Evolutionary conservation across 2,329 filamentous ascomycete species (phyloP).

Genomic region (Trichophyton simii): DNA sequence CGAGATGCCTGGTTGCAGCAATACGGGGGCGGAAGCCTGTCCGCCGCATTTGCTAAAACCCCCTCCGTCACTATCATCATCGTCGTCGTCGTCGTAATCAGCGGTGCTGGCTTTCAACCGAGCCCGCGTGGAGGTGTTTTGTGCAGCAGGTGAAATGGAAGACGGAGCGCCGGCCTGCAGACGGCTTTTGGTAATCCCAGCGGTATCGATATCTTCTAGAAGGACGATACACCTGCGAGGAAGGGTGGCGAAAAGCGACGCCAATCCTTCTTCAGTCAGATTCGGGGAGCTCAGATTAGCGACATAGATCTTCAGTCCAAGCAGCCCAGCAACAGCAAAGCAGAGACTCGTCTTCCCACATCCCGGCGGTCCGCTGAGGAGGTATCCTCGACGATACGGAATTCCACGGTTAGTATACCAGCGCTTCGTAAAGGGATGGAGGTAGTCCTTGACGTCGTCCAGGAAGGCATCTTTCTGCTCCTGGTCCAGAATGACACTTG

Average conservation of each 20-base stretch:
- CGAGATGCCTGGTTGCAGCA: conserved; percentile 37
- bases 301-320: conserved; percentile 55
- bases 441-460: conserved; percentile 44
- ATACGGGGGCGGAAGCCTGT: background rate
- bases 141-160: background rate
- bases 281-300: conserved; percentile 49
- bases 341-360: conserved; percentile 62
- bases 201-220: conserved; percentile 64
- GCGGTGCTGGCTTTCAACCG: background rate
- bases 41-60: conserved; percentile 2
- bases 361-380: conserved; percentile 42
- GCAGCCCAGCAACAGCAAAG: conserved; percentile 53
- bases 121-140: background rate
- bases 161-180: background rate
- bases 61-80: background rate
- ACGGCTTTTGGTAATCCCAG: conserved; percentile 50
- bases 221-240: conserved; percentile 46
- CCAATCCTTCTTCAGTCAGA: conserved; percentile 54
- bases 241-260: conserved; percentile 47
- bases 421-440: conserved; percentile 41
- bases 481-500: conserved; percentile 42
- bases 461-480: conserved; percentile 39
- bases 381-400: conserved; percentile 61
- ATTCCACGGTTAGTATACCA: conserved; percentile 39
- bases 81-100: background rate